A percentile compares a stretch with the other conserved stretches of the same genome.
Conservation (phyloP, 2,329 filamentous ascomycete species). For the Fusarium sp. region DNA sequence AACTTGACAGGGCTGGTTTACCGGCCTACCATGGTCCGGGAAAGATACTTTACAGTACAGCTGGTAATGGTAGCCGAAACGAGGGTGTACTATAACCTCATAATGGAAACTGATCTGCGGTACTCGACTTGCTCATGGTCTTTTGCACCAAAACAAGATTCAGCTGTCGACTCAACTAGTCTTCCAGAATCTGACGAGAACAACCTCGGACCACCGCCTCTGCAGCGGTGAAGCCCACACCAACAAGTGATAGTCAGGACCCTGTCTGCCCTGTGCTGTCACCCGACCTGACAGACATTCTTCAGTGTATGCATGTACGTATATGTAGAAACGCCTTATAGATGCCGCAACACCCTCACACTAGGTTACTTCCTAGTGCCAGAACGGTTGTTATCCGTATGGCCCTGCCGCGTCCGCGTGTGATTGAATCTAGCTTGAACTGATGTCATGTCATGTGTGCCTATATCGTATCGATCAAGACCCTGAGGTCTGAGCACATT, state of each 20-base stretch:
- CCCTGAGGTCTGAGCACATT: conserved; percentile 20
- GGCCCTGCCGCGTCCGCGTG: conserved; percentile 28
- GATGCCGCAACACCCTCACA: conserved; percentile 11
- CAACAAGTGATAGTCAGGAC: conserved; percentile 18
- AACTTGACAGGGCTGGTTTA: conserved; percentile 12
- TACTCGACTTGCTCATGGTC: conserved; percentile 18
- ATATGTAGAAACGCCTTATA: background rate
- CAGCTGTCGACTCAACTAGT: background rate
- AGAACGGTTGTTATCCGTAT: conserved; percentile 28
- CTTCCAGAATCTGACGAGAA: conserved; percentile 36
- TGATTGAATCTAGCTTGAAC: conserved; percentile 13
- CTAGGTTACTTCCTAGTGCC: conserved; percentile 23
- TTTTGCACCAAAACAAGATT: conserved; percentile 33
- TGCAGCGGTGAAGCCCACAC: conserved; percentile 36
- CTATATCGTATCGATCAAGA: conserved; percentile 11
- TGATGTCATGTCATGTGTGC: conserved; percentile 40
- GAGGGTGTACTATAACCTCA: conserved; percentile 1
- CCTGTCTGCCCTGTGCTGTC: background rate
- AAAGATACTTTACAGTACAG: background rate
- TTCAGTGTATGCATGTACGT: background rate
- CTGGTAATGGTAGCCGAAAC: conserved; percentile 7
- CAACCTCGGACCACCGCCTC: conserved; percentile 19
- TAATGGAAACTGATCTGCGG: conserved; percentile 17
- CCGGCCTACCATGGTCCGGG: conserved; percentile 1
- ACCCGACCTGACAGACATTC: background rate